These are phyloP conservation scores for Parietichytrium sp. DNA, from an alignment of 108 stramenopile species.

Conservation along the genomic window DNA sequence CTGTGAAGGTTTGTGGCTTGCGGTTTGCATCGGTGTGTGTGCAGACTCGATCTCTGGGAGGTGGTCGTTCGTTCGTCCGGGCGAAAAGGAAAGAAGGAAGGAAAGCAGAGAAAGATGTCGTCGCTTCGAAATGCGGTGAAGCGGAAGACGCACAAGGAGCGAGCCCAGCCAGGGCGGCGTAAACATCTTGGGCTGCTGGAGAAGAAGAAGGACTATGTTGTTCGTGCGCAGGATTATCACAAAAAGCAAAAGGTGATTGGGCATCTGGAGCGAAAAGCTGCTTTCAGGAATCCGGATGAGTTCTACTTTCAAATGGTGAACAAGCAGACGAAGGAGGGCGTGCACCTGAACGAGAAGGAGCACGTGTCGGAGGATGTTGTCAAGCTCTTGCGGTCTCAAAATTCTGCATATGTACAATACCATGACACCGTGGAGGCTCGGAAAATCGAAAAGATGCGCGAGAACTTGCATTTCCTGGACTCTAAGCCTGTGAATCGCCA, in stretches of 20 bases:
- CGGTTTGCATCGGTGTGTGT: too few relatives aligned
- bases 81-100: too few relatives aligned
- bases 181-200: conserved; percentile 88
- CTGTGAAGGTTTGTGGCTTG: too few relatives aligned
- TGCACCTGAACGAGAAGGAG: conserved; percentile 66
- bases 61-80: too few relatives aligned
- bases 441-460: conserved; percentile 67
- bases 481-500: conserved; percentile 55
- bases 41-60: too few relatives aligned
- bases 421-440: conserved; percentile 55
- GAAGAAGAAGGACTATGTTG: conserved; percentile 92
- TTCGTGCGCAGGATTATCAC: conserved; percentile 87
- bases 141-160: conserved; percentile 95
- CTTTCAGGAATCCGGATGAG: conserved; percentile 95
- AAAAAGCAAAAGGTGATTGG: conserved; percentile 73
- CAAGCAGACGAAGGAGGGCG: conserved; percentile 61
- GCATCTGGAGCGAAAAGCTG: conserved; percentile 71
- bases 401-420: conserved; percentile 83
- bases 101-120: too few relatives aligned
- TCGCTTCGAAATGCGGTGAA: conserved; percentile 97
- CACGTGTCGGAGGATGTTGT: conserved; percentile 59
- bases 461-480: not conserved
- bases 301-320: conserved; percentile 98
- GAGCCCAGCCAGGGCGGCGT: conserved; percentile 82
- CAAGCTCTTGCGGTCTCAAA: conserved; percentile 90